phyloP scores from a whole-genome alignment of 2,329 filamentous ascomycete species.

The Conoideocrella luteorostrata region DNA sequence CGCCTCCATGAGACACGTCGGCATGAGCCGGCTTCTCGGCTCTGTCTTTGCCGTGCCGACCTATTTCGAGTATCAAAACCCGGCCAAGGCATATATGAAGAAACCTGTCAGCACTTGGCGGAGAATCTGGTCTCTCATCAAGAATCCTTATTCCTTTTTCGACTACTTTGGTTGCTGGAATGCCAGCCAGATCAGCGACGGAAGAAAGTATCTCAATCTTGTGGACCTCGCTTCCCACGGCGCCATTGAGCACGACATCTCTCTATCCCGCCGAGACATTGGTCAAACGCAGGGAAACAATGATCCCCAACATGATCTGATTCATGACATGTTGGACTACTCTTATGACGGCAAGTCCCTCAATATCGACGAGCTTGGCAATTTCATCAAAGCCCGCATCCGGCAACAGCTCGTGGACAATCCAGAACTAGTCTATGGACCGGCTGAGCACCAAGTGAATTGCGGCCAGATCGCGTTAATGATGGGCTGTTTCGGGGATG shows the following conservation, averaged over 20 bases:
- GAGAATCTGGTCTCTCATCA: slow-evolving; percentile 5
- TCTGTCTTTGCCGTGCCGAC: no score
- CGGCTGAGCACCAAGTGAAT: slow-evolving; percentile 7
- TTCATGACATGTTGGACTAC: slow-evolving; percentile 2
- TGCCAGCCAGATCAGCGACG: neutral
- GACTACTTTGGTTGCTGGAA: slow-evolving; percentile 9
- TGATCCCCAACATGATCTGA: slow-evolving; percentile 6
- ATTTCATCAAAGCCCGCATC: slow-evolving; percentile 11
- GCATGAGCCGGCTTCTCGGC: no score
- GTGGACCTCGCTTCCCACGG: slow-evolving; percentile 7
- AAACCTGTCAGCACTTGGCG: no score
- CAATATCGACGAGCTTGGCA: slow-evolving; percentile 13
- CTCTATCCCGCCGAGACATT: slow-evolving; percentile 5
- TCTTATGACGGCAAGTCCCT: slow-evolving; percentile 5
- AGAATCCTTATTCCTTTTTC: slow-evolving; percentile 7
- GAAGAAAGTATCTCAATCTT: slow-evolving; percentile 8
- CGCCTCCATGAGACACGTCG: no score
- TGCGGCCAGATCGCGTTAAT: slow-evolving; percentile 7
- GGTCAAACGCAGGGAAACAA: slow-evolving; percentile 9
- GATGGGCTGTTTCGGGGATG: slow-evolving; percentile 10
- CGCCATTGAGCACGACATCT: slow-evolving; percentile 10
- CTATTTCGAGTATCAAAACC: no score
- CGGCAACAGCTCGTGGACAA: slow-evolving; percentile 7
- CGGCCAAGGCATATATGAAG: no score
- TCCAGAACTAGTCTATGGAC: slow-evolving; percentile 3